Percentiles rank a stretch among this genome's conserved stretches.
Evolutionary conservation across 805 yeast species (phyloP).

Genomic region (Barnettozyma salicaria): DNA sequence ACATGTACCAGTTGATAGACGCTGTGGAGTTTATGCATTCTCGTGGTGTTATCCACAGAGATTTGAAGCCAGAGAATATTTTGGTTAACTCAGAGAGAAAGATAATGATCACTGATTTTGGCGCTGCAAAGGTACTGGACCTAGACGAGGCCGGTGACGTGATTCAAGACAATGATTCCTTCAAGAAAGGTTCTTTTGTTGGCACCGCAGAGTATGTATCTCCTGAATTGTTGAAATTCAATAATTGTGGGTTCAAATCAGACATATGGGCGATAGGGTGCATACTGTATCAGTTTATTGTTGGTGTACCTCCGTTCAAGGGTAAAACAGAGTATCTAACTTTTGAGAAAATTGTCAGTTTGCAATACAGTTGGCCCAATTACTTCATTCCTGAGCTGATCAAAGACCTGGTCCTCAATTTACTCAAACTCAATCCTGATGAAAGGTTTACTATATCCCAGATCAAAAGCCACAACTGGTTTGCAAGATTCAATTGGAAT

Average conservation of each 20-base stretch:
- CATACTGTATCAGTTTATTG: conserved; percentile 88
- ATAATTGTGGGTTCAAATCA: conserved; percentile 79
- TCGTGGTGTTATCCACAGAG: conserved; percentile 88
- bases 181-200: conserved; percentile 62
- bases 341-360: conserved; percentile 74
- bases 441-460: conserved; percentile 51
- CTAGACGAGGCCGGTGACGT: conserved; percentile 24
- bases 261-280: conserved; percentile 99
- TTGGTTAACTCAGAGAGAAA: conserved; percentile 79
- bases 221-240: conserved; percentile 78
- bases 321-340: conserved; percentile 78
- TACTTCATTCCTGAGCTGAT: conserved; percentile 56
- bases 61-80: conserved; percentile 91
- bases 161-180: conserved; percentile 28
- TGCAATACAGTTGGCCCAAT: conserved; percentile 67
- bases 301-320: conserved; percentile 84
- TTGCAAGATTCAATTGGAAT: conserved; percentile 59
- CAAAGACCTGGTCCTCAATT: conserved; percentile 57
- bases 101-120: conserved; percentile 91
- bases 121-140: conserved; percentile 84
- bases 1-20: conserved; percentile 83
- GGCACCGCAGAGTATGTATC: conserved; percentile 38
- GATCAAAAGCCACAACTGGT: conserved; percentile 68
- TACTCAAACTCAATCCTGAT: conserved; percentile 68
- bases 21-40: conserved; percentile 84